Base-by-base conservation (phyloP, 352 stramenopile species). In the Blastocystis sp. region DNA sequence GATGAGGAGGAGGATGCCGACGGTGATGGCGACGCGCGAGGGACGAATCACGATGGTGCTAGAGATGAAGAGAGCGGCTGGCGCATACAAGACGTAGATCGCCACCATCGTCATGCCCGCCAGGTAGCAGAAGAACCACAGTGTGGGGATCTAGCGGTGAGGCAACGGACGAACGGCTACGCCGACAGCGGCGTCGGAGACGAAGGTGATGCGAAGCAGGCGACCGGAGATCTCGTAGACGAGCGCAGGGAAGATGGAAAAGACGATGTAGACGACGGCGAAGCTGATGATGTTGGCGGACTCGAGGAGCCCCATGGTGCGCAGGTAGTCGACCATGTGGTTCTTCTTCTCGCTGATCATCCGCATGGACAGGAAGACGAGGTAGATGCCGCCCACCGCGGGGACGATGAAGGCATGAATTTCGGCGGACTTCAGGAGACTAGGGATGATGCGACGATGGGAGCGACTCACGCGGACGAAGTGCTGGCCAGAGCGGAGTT, bases 311-410 rank as follows among this genome's bases (percentile, higher is more conserved):
- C 69, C 69, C 39, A 80, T 80, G 3, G 39, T 37, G 35, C 69
- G 35, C 37, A 80, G 39, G 35, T 80, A 80, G 35, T 62, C 50
- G 35, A 80, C 33, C 45, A 63, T 62, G 26, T 41, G 33, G 21
- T 37, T 45, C 45, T 63, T 80, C 69, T 80, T 80, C 45, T 80
- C 69, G 31, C 60, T 80, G 19, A 80, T 24, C 12, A 80, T 63
- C 1, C 35, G 29, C 35, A 80, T 63, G 29, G 35, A n/a, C 69
- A 41, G 60, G 60, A 37, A 62, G 1, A 80, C 6, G 24, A 45
- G 29, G n/a, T 41, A 80, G 69, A 80, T 80, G 12, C 39, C 6
- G 31, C 69, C 24, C n/a, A 65, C 13, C 55, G 33, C 31, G 29
- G 39, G 4, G 10, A 78, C 19, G 50, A 61, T 51, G 4, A 59